Conservation (phyloP, 2,329 filamentous ascomycete species). For the Sphaerulina populicola region DNA sequence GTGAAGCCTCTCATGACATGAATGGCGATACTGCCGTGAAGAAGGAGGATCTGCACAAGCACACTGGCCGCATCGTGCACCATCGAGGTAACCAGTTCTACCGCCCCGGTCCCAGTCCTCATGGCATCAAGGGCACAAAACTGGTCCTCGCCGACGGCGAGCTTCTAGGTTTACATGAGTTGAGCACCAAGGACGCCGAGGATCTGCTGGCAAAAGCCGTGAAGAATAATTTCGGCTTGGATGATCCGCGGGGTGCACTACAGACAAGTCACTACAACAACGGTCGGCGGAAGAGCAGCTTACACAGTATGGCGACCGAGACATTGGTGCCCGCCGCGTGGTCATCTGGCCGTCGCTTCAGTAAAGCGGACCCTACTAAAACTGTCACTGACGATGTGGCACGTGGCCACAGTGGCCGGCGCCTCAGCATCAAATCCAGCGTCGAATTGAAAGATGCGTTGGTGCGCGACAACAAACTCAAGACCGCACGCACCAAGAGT, state of each 20-base stretch:
- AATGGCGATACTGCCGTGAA: slow-evolving; percentile 15
- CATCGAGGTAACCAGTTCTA: slow-evolving; percentile 31
- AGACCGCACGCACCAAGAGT: slow-evolving; percentile 9
- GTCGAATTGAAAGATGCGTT: slow-evolving; percentile 3
- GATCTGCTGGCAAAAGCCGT: slow-evolving; percentile 2
- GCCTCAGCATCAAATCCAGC: slow-evolving; percentile 14
- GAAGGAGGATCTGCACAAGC: slow-evolving; percentile 19
- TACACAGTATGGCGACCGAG: slow-evolving; percentile 6
- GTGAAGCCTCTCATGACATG: slow-evolving; percentile 11
- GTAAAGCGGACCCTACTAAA: slow-evolving; percentile 16
- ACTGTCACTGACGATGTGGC: slow-evolving; percentile 18
- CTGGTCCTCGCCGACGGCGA: slow-evolving; percentile 13
- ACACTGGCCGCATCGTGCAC: slow-evolving; percentile 23
- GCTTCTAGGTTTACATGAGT: slow-evolving; percentile 4
- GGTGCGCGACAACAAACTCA: slow-evolving; percentile 3
- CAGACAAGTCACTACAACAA: neutral
- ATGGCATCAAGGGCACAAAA: slow-evolving; percentile 19
- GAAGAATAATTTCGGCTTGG: slow-evolving; percentile 1
- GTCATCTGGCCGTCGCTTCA: slow-evolving; percentile 19
- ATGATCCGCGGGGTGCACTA: slow-evolving; percentile 1
- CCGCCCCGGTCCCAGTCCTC: slow-evolving; percentile 24
- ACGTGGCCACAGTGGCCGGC: slow-evolving; percentile 11
- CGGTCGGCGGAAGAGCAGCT: slow-evolving; percentile 13
- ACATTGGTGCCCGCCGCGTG: slow-evolving; percentile 9
- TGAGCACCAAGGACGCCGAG: slow-evolving; percentile 3